Evolutionary conservation across 345 rosid species (phyloP).

Genomic region (Lumnitzera racemosa): DNA sequence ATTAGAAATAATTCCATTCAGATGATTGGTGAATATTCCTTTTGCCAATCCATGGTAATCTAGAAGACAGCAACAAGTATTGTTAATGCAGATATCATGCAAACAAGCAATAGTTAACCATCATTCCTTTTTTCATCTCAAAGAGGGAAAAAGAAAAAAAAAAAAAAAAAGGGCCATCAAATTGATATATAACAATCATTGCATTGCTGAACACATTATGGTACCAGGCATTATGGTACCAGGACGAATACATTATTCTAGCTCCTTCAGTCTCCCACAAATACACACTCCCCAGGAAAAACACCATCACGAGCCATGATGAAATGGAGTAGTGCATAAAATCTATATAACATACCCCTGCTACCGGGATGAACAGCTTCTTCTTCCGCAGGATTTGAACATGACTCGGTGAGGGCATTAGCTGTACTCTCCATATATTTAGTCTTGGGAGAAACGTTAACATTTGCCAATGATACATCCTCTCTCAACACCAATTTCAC

Average conservation of each 20-base stretch:
- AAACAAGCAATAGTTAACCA: neutral
- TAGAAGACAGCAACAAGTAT: constrained; percentile 8
- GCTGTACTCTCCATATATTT: constrained; percentile 16
- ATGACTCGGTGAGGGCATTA: constrained; percentile 12
- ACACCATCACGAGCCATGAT: no score
- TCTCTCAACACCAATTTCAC: constrained; percentile 42
- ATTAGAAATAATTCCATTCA: constrained; percentile 17
- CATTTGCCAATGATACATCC: constrained; percentile 23
- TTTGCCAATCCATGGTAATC: constrained; percentile 22
- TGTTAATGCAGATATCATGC: neutral
- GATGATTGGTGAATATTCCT: constrained; percentile 23
- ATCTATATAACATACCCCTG: constrained; percentile 16
- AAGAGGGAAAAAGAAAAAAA: no score
- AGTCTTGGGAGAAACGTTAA: constrained; percentile 29
- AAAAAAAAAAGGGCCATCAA: neutral
- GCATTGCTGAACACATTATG: no score
- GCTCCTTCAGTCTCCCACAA: no score
- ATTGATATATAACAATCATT: neutral
- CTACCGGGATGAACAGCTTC: constrained; percentile 9
- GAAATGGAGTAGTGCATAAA: no score
- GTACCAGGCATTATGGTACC: no score
- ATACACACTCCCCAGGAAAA: no score
- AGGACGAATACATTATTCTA: no score
- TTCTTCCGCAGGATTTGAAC: constrained; percentile 10
- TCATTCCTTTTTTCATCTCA: neutral